Base-by-base conservation (phyloP, 768 basidiomycete genomes). In the Boletus speciosus region DNA sequence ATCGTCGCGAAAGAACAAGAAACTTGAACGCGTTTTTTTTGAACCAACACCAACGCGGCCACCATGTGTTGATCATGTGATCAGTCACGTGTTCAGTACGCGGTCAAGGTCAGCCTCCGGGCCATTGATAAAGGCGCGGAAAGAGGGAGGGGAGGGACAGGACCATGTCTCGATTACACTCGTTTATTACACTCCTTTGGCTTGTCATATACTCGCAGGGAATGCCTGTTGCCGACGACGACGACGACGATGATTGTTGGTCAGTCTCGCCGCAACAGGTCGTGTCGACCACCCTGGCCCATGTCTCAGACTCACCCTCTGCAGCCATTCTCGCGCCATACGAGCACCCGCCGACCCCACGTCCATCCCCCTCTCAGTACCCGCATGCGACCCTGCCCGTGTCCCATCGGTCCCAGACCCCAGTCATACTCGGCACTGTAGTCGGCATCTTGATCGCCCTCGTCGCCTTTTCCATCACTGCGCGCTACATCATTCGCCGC, bases 61-160 rank as follows among this genome's bases (percentile, higher is more conserved):
- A 35, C 48, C 49, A 57, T 48, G 59, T 52, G 63, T 56, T 7
- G 21, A 2, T 59, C 66, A 67, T 42, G 52, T 65, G 65, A 40
- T 5, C 36, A 34, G 39, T 59, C 58, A 58, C 56, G 58, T 60
- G 62, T 1, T 1, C 25, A 5, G 6, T 8, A 48, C 59, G 27
- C 57, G 41, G 42, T 31, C 37, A 6, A 29, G n/a, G 65, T 67
- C 65, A 62, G 62, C 62, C 65, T 49, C 65, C 29, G 0, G 19
- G 5, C 12, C 27, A 32, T 60, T 60, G 51, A 60, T 47, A 63
- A 55, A 39, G 49, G 35, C 34, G 27, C 1, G 51, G 29, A 27
- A 2, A 15, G 16, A 15, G 29, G 48, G 9, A 1, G 2, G 11
- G 21, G 5, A 7, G 7, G 9, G 2, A 11, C 10, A 36, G 16